Percentiles rank a stretch among this genome's conserved stretches.
Conservation (phyloP, 2,329 filamentous ascomycete genomes). For the Colletotrichum musicola region DNA sequence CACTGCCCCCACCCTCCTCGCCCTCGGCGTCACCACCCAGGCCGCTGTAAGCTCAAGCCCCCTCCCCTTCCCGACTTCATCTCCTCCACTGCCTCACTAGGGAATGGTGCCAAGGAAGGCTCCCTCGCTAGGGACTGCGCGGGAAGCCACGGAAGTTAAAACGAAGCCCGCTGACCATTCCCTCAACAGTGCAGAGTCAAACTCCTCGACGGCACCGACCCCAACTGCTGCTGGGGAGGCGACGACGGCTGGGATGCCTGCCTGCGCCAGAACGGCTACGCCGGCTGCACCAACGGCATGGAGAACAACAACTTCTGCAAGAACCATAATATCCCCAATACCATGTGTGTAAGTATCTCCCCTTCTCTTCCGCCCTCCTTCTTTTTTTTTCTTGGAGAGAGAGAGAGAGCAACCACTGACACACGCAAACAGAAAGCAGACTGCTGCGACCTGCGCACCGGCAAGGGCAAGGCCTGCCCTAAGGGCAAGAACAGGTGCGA, state of each 20-base stretch:
- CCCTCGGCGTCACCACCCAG: too few relatives aligned
- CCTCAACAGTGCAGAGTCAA: not conserved
- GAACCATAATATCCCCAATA: not conserved
- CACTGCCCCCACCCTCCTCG: too few relatives aligned
- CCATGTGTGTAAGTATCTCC: not conserved
- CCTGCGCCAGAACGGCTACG: constrained; percentile 12
- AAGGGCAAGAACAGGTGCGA: constrained; percentile 22
- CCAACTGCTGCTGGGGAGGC: constrained; percentile 20
- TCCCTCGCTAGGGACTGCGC: too few relatives aligned
- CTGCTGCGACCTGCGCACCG: constrained; percentile 15
- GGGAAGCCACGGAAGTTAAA: too few relatives aligned
- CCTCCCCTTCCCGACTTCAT: too few relatives aligned
- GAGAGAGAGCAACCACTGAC: not conserved
- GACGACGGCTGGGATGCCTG: constrained; percentile 6
- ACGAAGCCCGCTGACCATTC: too few relatives aligned
- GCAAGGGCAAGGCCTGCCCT: constrained; percentile 13
- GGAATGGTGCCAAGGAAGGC: too few relatives aligned
- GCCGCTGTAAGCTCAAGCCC: too few relatives aligned
- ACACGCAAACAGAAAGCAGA: not conserved
- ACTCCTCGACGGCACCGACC: not conserved
- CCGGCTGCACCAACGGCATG: not conserved
- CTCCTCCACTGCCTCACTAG: too few relatives aligned
- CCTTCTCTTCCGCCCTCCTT: too few relatives aligned
- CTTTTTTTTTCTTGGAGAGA: too few relatives aligned
- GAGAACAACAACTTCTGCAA: constrained; percentile 5